Evolutionary conservation across 1,284 basidiomycete genomes (phyloP).

Genomic region (Cronartium quercuum): DNA sequence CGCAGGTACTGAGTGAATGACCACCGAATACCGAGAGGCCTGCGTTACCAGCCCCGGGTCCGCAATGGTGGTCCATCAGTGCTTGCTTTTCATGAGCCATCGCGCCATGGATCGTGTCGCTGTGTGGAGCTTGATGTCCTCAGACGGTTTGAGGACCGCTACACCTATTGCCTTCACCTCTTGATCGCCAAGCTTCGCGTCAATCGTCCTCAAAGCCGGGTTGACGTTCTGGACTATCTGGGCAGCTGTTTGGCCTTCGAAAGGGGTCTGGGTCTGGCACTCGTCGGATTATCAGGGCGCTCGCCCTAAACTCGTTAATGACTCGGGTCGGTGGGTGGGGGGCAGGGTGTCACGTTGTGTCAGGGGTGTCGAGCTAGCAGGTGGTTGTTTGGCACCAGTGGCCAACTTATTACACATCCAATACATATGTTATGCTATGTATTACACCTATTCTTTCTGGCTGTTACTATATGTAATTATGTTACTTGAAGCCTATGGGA

Average conservation of each 20-base stretch:
- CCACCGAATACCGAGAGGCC: neutral
- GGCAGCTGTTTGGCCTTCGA: neutral
- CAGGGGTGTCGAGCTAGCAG: no score
- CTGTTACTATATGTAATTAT: no score
- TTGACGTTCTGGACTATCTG: neutral
- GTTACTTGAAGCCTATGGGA: no score
- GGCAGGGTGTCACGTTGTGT: no score
- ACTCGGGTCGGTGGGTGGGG: neutral
- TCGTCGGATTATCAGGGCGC: neutral
- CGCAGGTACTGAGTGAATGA: slow-evolving; percentile 1
- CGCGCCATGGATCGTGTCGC: neutral
- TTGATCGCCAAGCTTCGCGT: neutral
- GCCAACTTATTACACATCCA: no score
- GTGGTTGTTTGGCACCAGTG: no score
- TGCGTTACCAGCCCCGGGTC: neutral
- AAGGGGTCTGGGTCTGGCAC: neutral
- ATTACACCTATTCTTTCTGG: no score
- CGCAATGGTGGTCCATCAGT: neutral
- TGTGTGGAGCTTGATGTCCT: neutral
- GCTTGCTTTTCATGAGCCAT: slow-evolving; percentile 18
- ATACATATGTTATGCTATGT: no score
- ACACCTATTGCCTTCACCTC: neutral
- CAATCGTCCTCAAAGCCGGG: neutral
- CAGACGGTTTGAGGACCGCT: neutral
- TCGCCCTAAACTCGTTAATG: neutral